Percentiles rank a stretch among this genome's conserved stretches.
phyloP scores from a whole-genome alignment of 306 rosid species.

The Cucumis melo region DNA sequence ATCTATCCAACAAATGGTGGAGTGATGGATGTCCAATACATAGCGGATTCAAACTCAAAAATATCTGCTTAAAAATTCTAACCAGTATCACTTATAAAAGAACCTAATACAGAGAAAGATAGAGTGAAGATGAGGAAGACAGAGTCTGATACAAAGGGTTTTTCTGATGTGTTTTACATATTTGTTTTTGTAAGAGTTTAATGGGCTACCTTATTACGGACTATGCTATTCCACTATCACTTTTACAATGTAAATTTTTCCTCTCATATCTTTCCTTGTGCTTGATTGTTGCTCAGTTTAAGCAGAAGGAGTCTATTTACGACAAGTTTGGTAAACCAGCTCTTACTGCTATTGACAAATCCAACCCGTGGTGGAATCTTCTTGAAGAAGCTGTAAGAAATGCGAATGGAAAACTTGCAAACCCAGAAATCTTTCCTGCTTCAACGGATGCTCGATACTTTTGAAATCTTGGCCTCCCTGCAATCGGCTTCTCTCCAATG shows the following conservation, averaged over 20 bases:
- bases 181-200: too few species aligned
- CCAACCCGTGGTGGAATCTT: conserved; percentile 86
- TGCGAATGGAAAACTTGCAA: conserved; percentile 72
- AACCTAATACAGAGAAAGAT: too few species aligned
- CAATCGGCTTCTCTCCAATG: conserved; percentile 94
- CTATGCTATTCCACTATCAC: neutral
- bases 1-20: neutral
- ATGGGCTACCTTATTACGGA: too few species aligned
- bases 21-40: neutral
- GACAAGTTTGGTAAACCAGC: conserved; percentile 46
- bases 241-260: neutral
- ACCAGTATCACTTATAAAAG: too few species aligned
- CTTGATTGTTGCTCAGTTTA: conserved; percentile 47
- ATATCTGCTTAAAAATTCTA: neutral
- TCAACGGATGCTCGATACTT: conserved; percentile 82
- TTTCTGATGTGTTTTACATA: too few species aligned
- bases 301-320: conserved; percentile 33
- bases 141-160: too few species aligned
- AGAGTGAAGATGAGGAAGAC: too few species aligned
- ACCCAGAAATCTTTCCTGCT: conserved; percentile 81
- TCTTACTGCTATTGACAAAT: conserved; percentile 52
- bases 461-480: conserved; percentile 61
- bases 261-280: conserved; percentile 6
- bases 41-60: neutral
- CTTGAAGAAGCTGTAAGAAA: conserved; percentile 58